phyloP scores from a whole-genome alignment of 441 rosid species.

The Adansonia gregorii region DNA sequence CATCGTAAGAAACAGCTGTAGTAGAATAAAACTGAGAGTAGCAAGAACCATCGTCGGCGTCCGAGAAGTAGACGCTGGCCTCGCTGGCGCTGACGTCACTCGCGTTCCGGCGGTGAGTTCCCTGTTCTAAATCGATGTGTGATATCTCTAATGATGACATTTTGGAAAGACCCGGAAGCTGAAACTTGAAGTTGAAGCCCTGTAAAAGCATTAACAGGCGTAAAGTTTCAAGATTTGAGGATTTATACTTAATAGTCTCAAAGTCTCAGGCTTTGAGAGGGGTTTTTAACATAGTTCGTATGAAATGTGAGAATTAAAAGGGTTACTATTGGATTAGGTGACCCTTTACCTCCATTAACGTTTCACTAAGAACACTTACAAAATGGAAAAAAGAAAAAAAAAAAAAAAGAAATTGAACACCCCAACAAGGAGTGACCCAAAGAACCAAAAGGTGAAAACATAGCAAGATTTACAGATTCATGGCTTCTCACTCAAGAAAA shows the following conservation, averaged over 20 bases:
- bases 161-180: slow-evolving; percentile 24
- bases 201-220: slow-evolving; percentile 4
- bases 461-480: background rate
- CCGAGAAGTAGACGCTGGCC: slow-evolving; percentile 69
- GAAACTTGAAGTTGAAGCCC: background rate
- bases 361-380: slow-evolving; percentile 18
- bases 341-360: slow-evolving; percentile 44
- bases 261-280: background rate
- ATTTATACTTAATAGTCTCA: background rate
- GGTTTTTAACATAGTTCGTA: background rate
- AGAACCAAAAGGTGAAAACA: slow-evolving; percentile 24
- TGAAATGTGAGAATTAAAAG: slow-evolving; percentile 2
- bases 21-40: slow-evolving; percentile 87
- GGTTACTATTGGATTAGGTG: slow-evolving; percentile 48
- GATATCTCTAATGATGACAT: slow-evolving; percentile 53
- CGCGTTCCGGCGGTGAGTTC: slow-evolving; percentile 48
- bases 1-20: slow-evolving; percentile 72
- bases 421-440: background rate
- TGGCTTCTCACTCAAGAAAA: background rate
- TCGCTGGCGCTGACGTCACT: slow-evolving; percentile 46
- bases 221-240: slow-evolving; percentile 2
- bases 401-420: background rate
- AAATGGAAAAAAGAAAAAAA: background rate
- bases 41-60: slow-evolving; percentile 79
- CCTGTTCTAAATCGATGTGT: slow-evolving; percentile 68